Evolutionary conservation across 73 alveolate species (phyloP), one percentile per base, ranked within the genome.

Genomic region (Uronychia binucleata): DNA sequence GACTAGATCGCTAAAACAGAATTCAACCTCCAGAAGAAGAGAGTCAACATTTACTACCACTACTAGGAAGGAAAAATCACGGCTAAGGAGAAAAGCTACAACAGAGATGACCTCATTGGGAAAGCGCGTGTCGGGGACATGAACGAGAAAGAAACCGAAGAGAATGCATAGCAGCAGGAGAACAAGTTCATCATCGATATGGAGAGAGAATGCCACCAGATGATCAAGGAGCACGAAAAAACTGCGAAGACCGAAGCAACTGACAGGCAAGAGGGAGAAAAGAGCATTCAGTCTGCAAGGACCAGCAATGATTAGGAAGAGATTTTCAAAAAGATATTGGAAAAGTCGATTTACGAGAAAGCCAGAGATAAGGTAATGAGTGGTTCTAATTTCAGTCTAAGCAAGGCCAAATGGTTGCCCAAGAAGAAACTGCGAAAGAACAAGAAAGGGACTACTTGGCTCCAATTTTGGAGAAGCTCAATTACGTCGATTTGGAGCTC

Each of bases 271-370:
- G 92, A 90, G 26, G 81, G 57, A 27, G 91, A 82, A 32, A 77
- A 79, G 78, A 74, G 78, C 30, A 84, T 88, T 57, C 59, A 59
- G 60, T 33, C 57, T 28, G 59, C 31, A 82, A 79, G 85, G 26
- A 34, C 75, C 30, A 28, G 1, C 46, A 74, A 93, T 28, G 87
- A 84, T 76, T 35, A 25, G 8, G 87, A 88, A 8, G 88, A 28
- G 34, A 74, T 79, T 77, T 88, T 90, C 81, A 75, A 79, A 35
- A 92, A 90, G 76, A 87, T 92, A 30, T 74, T 95, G 31, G 96
- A 93, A 58, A 95, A 93, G 90, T 84, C 97, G 11, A 85, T 93
- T 59, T 94, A 93, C 78, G 96, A 93, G 58, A 93, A 93, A 80
- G 98, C 98, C 0, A 81, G 97, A 79, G 98, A 95, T 34, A 95